Percentiles rank a stretch among this genome's conserved stretches.
Conservation (phyloP, 164 flowering plant species). For the Hamamelis virginiana region DNA sequence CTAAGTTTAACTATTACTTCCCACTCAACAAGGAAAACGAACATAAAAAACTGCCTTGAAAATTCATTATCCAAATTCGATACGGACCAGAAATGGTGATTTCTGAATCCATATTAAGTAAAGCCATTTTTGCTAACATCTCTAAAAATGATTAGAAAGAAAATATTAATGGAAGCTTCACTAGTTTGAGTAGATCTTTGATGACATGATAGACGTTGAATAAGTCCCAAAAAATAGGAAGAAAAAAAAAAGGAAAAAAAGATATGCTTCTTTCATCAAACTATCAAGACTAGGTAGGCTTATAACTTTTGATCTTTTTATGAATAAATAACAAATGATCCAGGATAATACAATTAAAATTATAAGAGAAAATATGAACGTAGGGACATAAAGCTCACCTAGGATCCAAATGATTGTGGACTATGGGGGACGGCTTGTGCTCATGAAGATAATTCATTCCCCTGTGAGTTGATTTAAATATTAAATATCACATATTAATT, state of each 20-base stretch:
- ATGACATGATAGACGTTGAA: neutral
- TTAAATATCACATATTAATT: neutral
- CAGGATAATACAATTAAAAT: neutral
- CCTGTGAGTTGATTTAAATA: conserved; percentile 26
- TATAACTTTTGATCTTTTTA: neutral
- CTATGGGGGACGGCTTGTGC: conserved; percentile 59
- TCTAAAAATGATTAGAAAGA: no score
- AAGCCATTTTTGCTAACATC: no score
- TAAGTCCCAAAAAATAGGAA: no score
- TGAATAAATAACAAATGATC: neutral
- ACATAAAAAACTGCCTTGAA: no score
- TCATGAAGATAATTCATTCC: conserved; percentile 71
- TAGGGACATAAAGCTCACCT: conserved; percentile 24
- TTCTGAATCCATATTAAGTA: no score
- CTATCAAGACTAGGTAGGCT: neutral
- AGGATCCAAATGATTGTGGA: conserved; percentile 50
- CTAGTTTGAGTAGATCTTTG: no score
- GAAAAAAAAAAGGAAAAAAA: neutral
- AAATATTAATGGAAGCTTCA: no score
- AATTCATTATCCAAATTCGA: no score
- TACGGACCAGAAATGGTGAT: no score
- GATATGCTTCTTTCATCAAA: neutral
- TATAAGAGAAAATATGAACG: neutral
- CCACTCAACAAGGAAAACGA: no score
- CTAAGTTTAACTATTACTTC: no score